Base-by-base conservation (phyloP, 805 yeast genomes). In the Myxozyma geophila region DNA sequence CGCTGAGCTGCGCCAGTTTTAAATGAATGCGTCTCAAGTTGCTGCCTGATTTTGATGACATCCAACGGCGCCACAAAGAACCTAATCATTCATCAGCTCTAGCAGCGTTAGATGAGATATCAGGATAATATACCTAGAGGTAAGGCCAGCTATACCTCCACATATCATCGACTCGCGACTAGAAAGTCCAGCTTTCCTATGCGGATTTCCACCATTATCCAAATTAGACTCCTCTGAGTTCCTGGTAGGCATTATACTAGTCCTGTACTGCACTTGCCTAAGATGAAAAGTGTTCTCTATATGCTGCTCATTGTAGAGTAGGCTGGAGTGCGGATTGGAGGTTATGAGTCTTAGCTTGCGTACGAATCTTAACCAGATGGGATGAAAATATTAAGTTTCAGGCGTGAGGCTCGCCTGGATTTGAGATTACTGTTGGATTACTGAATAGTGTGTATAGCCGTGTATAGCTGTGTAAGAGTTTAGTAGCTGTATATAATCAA, bases 1-100 rank as follows among this genome's bases (percentile, higher is more conserved):
- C 59, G 48, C 19, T 10, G 15, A 9, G 41, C 17, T 8, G 47
- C 23, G n/a, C 48, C 43, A 19, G 53, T 5, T 17, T 7, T 68
- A 6, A 36, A 19, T 40, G 60, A 47, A 1, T 37, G 58, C 0
- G 78, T 76, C 64, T 83, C 86, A 1, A 90, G 77, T 73, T 90
- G 96, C 43, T 88, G 78, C 58, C 96, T 78, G 67, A 90, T 89
- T 74, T 90, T 90, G 58, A 90, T 74, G 13, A 89, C 87, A 70
- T 90, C 96, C 47, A 90, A 76, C 2, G 96, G 96, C 1, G 96
- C 92, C 0, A 88, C 82, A 23, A 83, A 74, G 58, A 84, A 83
- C 62, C 90, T 83, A 17, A 35, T 51, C 43, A 37, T 9, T 37
- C n/a, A 51, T 21, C 19, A 40, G 23, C 43, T 19, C 44, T 9